Percentiles rank a stretch among this genome's conserved stretches.
Conservation (phyloP, 495 filamentous ascomycete species). For the Hypoxylon intermedium region DNA sequence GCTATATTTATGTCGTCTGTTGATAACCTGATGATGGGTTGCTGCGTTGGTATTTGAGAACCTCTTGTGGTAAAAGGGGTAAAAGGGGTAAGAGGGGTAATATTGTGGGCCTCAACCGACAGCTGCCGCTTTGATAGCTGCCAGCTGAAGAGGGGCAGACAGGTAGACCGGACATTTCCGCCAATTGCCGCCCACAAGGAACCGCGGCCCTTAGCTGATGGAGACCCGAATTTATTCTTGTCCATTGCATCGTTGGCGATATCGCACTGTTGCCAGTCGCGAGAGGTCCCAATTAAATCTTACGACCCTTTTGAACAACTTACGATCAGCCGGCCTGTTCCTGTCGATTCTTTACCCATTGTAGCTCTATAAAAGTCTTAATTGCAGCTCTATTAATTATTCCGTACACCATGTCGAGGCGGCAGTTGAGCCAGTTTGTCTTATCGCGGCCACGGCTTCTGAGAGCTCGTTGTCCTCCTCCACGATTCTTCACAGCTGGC, state of each 20-base stretch:
- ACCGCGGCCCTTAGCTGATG: constrained; percentile 3
- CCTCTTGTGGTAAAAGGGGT: too few species aligned
- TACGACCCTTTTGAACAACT: constrained; percentile 31
- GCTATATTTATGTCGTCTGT: too few species aligned
- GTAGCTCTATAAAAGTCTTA: constrained; percentile 17
- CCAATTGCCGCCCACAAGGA: not conserved
- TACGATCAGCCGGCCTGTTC: constrained; percentile 16
- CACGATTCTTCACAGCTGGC: constrained; percentile 33
- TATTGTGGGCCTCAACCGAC: not conserved
- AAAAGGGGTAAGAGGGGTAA: not conserved
- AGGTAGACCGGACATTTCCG: not conserved
- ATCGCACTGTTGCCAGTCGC: constrained; percentile 13
- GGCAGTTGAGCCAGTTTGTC: constrained; percentile 30
- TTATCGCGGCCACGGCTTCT: constrained; percentile 32
- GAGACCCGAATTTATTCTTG: not conserved
- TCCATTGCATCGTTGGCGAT: too few species aligned
- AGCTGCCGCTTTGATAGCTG: not conserved
- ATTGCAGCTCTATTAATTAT: not conserved
- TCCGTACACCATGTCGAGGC: constrained; percentile 40
- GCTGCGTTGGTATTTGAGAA: too few species aligned
- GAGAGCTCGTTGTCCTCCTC: constrained; percentile 24
- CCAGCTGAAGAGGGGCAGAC: constrained; percentile 6
- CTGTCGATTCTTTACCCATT: not conserved
- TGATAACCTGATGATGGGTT: too few species aligned
- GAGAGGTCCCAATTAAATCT: constrained; percentile 39